Evolutionary conservation across 768 basidiomycete genomes (phyloP).

Genomic region (Rhizopogon vinicolor): DNA sequence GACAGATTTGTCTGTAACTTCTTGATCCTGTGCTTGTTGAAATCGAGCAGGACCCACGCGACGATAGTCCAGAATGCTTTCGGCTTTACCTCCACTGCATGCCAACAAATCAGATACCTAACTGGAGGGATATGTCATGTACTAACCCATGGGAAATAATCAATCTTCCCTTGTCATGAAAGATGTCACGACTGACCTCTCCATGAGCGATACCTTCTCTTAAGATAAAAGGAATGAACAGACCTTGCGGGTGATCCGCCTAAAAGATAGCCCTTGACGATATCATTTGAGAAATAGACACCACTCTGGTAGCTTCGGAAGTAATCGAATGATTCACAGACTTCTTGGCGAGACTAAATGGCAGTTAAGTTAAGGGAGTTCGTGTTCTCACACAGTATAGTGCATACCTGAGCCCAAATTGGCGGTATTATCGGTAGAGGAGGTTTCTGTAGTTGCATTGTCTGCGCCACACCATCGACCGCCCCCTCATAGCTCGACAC

Average conservation of each 20-base stretch:
- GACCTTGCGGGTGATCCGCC: slow-evolving; percentile 67
- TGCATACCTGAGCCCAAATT: slow-evolving; percentile 42
- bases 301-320: slow-evolving; percentile 73
- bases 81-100: slow-evolving; percentile 63
- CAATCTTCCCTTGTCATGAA: slow-evolving; percentile 56
- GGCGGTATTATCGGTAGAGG: slow-evolving; percentile 26
- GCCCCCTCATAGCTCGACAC: background rate
- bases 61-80: slow-evolving; percentile 41
- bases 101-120: background rate
- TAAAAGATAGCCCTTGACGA: slow-evolving; percentile 73
- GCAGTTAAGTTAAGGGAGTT: slow-evolving; percentile 3
- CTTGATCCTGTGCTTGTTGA: slow-evolving; percentile 58
- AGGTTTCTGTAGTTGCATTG: slow-evolving; percentile 12
- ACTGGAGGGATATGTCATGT: background rate
- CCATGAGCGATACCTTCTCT: background rate
- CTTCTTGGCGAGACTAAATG: slow-evolving; percentile 71
- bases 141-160: slow-evolving; percentile 83
- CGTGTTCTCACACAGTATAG: background rate
- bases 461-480: background rate
- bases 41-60: slow-evolving; percentile 34
- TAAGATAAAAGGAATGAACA: slow-evolving; percentile 10
- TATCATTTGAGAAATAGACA: slow-evolving; percentile 59
- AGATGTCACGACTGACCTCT: slow-evolving; percentile 58
- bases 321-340: slow-evolving; percentile 74
- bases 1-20: slow-evolving; percentile 65